Conservation (phyloP, 306 rosid genomes). For the Vigna angularis region DNA sequence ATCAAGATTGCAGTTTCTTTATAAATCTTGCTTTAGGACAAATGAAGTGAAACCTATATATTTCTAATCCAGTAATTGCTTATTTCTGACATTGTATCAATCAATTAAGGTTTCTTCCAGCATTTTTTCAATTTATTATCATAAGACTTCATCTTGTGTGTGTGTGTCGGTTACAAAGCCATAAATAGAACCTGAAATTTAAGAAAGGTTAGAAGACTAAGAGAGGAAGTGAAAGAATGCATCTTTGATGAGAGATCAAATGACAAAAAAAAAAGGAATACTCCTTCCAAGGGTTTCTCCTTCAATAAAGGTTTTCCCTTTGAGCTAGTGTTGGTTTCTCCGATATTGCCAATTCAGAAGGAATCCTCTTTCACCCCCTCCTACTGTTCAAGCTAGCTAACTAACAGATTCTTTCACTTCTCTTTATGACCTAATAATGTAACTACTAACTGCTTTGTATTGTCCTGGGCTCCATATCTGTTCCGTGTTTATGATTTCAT, state of each 20-base stretch:
- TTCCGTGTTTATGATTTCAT: neutral
- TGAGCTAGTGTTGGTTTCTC: conserved; percentile 5
- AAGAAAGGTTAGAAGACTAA: neutral
- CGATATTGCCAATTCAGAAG: neutral
- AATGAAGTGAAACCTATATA: neutral
- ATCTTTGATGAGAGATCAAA: neutral
- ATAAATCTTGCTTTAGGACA: conserved; percentile 8
- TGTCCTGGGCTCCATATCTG: neutral
- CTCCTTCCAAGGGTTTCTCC: neutral
- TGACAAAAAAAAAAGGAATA: neutral
- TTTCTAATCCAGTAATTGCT: neutral
- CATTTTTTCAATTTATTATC: neutral
- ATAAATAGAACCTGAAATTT: neutral
- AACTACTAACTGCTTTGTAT: neutral
- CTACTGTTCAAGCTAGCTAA: conserved; percentile 13
- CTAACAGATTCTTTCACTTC: neutral
- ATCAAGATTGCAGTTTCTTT: neutral
- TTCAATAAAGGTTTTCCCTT: neutral
- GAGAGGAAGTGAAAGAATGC: conserved; percentile 13
- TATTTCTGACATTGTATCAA: conserved; percentile 8
- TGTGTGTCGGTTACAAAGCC: neutral
- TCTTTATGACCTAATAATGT: neutral
- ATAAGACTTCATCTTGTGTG: neutral
- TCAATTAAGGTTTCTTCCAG: conserved; percentile 7
- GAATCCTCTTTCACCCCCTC: conserved; percentile 5